Evolutionary conservation across 768 basidiomycete genomes (phyloP).

Genomic region (Rubroboletus satanas): DNA sequence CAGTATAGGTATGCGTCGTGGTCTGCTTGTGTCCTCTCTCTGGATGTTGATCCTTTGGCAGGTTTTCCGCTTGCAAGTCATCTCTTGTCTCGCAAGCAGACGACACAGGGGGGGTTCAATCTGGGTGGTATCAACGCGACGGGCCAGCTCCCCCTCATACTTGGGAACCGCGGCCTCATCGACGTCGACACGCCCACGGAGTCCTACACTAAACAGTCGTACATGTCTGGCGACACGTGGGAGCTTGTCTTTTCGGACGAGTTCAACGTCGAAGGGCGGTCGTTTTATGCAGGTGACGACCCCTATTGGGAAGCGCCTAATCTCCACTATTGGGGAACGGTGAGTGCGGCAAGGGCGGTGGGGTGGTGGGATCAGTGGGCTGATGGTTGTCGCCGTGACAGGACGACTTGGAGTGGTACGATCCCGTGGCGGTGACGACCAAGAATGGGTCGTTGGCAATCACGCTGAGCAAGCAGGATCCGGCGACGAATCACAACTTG

Average conservation of each 20-base stretch:
- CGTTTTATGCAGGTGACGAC: slow-evolving; percentile 68
- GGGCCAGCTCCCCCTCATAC: slow-evolving; percentile 54
- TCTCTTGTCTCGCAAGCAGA: slow-evolving; percentile 36
- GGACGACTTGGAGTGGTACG: slow-evolving; percentile 56
- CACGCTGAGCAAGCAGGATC: slow-evolving; percentile 42
- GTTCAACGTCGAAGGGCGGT: slow-evolving; percentile 69
- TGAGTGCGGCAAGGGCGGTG: slow-evolving; percentile 24
- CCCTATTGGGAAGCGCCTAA: slow-evolving; percentile 56
- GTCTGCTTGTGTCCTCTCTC: background rate
- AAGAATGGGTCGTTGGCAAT: slow-evolving; percentile 47
- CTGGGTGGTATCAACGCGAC: slow-evolving; percentile 71
- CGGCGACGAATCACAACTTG: slow-evolving; percentile 43
- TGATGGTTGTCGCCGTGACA: slow-evolving; percentile 9
- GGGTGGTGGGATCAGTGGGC: background rate
- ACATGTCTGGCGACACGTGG: slow-evolving; percentile 33
- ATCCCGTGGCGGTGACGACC: slow-evolving; percentile 51
- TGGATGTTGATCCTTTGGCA: background rate
- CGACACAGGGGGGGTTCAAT: slow-evolving; percentile 58
- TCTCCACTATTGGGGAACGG: slow-evolving; percentile 65
- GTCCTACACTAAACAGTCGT: slow-evolving; percentile 38
- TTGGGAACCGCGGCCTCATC: slow-evolving; percentile 46
- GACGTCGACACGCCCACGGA: slow-evolving; percentile 52
- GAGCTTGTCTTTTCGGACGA: slow-evolving; percentile 78
- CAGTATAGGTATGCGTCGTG: slow-evolving; percentile 15
- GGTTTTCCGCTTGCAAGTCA: slow-evolving; percentile 52